Base-by-base conservation (phyloP, 2,329 filamentous ascomycete genomes). In the Metarhizium guizhouense region DNA sequence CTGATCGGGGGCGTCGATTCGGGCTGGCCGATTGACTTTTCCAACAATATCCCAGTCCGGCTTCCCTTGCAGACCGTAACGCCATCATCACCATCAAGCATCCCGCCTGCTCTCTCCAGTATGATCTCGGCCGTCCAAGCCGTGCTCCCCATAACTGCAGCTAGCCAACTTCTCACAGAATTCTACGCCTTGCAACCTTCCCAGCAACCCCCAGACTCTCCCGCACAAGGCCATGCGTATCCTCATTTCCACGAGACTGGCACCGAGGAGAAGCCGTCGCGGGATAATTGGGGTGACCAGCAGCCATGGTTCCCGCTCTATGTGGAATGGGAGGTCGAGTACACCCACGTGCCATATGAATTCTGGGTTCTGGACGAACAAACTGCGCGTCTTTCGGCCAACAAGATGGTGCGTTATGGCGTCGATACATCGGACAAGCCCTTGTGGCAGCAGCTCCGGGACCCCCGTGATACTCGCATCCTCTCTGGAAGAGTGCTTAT, bases 311-410 rank as follows among this genome's bases (percentile, higher is more conserved):
- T 68, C 25, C 74, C 74, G 0, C 63, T 76, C 0, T 77, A 68
- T 30, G 52, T 70, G 0, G 75, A 77, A 59, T 77, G 74, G 74
- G 72, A 76, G 54, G 68, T 61, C 1, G 66, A 72, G 51, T 77
- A 76, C 56, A 67, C 62, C 6, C 71, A 77, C 56, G 61, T 76
- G 5, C 64, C 65, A 0, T 70, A 63, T 38, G 57, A 66, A 0
- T 53, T 62, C 4, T 75, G 72, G 70, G 52, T 56, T 2, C 54
- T 74, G 1, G 62, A 63, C 40, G 60, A 66, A 54, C 62, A 62
- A 48, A 54, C 57, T 14, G 47, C 58, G 45, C 53, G 61, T 0
- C 51, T 57, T 2, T 59, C 59, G 0, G 55, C 53, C 16, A 51
- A 55, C 48, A 32, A 53, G 30, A 40, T 52, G 18, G 40, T 47